phyloP scores from a whole-genome alignment of 768 basidiomycete species.

The Dentipellis fragilis region DNA sequence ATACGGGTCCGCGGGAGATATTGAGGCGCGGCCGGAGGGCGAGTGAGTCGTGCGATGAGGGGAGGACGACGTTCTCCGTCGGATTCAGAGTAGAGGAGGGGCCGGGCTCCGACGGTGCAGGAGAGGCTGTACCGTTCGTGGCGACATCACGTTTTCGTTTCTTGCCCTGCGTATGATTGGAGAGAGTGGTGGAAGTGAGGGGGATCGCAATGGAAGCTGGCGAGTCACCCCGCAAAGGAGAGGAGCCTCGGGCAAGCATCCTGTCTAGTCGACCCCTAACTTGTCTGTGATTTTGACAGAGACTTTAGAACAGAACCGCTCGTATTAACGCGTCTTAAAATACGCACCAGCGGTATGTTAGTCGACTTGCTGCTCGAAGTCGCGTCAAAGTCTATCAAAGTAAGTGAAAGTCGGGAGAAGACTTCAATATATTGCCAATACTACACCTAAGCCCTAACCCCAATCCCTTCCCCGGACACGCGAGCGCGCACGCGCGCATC shows the following conservation, averaged over 20 bases:
- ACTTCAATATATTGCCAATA: no score
- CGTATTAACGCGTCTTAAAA: no score
- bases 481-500: background rate
- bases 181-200: background rate
- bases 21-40: constrained; percentile 60
- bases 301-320: no score
- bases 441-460: no score
- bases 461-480: background rate
- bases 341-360: no score
- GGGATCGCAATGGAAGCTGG: constrained; percentile 3
- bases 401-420: no score
- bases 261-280: no score
- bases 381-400: no score
- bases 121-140: background rate
- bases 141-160: background rate
- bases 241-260: constrained; percentile 2
- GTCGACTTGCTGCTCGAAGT: no score
- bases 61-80: constrained; percentile 43
- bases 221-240: constrained; percentile 19
- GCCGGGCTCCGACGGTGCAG: constrained; percentile 4
- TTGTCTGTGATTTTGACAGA: no score
- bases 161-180: background rate
- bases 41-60: constrained; percentile 52
- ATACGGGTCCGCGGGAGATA: constrained; percentile 65
- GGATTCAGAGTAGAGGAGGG: constrained; percentile 24